Base-by-base conservation (phyloP, 2,329 filamentous ascomycete species). In the Scorias spongiosa region DNA sequence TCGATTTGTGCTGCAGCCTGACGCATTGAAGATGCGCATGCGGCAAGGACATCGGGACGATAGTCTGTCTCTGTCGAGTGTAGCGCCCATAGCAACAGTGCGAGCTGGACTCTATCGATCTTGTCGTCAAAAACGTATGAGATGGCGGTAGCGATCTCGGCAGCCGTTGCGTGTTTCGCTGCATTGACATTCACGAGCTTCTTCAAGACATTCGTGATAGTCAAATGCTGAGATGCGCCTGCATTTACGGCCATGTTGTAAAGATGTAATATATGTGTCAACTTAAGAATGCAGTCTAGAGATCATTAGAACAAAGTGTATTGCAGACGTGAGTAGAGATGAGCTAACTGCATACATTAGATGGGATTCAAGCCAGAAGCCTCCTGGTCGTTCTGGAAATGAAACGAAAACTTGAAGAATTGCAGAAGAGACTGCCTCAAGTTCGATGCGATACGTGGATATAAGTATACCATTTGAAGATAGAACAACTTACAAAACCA, bases 31-130 rank as follows among this genome's bases (percentile, higher is more conserved):
- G 74, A 69, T 4, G 89, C 88, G 54, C 86, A 89, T 66, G 81
- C 80, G 44, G 85, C 84, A 52, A 98, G 76, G 36, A 98, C 84
- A 57, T 91, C 84, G 20, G 88, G 77, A 50, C 81, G 76, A 51
- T 82, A 76, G 63, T 96, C 91, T 62, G 86, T 76, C 46, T 80
- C 79, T 1, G 87, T 94, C 53, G 93, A 95, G 66, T 95, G 89
- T 39, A 98, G 71, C 44, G 87, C 84, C 57, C 91, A 95, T 42
- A 96, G 71, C 44, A 98, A 71, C 34, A 88, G 83, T 43, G 84
- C 84, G 1, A 84, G 83, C 62, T 96, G 91, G 8, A 88, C 83
- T 34, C 84, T 80, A n/a, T 84, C 89, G 14, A 96, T 71, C 51
- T 79, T 78, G 65, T 95, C 81, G 46, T 87, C 88, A 64, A 96